Evolutionary conservation across 768 basidiomycete species (phyloP), one percentile per base, ranked within the genome.

Genomic region (Pleurotus sapidus): DNA sequence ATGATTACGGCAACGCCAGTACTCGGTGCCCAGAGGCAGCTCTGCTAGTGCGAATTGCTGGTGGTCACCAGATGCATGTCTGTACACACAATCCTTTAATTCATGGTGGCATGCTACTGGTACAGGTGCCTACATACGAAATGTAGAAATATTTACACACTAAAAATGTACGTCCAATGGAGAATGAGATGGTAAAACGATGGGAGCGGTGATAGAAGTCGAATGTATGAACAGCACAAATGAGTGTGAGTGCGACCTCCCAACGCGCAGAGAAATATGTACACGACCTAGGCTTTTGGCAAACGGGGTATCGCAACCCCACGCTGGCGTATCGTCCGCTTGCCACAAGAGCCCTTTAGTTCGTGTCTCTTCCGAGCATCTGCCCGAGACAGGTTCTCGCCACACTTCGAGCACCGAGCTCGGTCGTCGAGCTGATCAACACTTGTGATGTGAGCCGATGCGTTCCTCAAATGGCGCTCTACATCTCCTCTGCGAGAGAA

Each of bases 321-420:
- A n/a, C 51, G 34, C 15, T 42, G 17, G n/a, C 51, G 14, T 34
- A 54, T 54, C 5, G 51, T 54, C 38, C 51, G 51, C n/a, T 54
- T 54, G 42, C 51, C 51, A 42, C 51, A 54, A 18, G 51, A 54
- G 12, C 51, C 51, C 38, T 54, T 54, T 8, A 54, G 18, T 39
- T 54, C 51, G 24, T 54, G 51, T 42, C 51, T 54, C 39, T 54
- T 54, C 38, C 51, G 51, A 12, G 51, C 51, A 54, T 54, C 51
- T 37, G 51, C 51, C 27, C 51, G 15, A 24, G 51, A 54, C 17
- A 54, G 23, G 51, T 54, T 42, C 39, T 40, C 51, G 38, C 51
- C 51, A 30, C 51, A 54, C 23, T 54, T 54, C 11, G 51, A 54
- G 51, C 51, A 54, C n/a, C 51, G 51, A 12, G 51, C 51, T 5